Conservation (phyloP, 306 rosid genomes). For the Vigna unguiculata region DNA sequence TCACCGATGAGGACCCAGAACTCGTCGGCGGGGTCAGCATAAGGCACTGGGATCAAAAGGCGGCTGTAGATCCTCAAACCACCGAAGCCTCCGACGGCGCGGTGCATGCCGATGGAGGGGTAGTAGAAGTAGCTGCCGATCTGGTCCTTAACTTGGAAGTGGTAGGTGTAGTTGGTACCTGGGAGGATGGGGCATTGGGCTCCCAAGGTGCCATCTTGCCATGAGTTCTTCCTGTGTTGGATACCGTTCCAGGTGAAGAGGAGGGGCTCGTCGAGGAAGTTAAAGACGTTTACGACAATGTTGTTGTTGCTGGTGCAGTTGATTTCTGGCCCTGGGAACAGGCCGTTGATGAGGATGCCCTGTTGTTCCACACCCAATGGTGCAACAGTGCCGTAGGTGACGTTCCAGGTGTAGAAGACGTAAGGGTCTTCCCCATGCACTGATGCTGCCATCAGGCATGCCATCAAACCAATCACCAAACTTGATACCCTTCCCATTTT, state of each 20-base stretch:
- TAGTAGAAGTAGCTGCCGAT: slow-evolving; percentile 78
- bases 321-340: slow-evolving; percentile 82
- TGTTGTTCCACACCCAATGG: slow-evolving; percentile 78
- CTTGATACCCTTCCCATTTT: slow-evolving; percentile 33
- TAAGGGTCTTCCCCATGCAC: slow-evolving; percentile 70
- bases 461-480: slow-evolving; percentile 30
- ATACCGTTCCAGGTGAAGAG: slow-evolving; percentile 80
- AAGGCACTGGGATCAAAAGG: slow-evolving; percentile 79
- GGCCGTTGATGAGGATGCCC: slow-evolving; percentile 79
- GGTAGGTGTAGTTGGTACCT: slow-evolving; percentile 73
- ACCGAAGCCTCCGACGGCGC: slow-evolving; percentile 73
- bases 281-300: slow-evolving; percentile 69
- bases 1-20: slow-evolving; percentile 75
- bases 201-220: slow-evolving; percentile 85
- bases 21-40: slow-evolving; percentile 79
- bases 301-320: slow-evolving; percentile 83
- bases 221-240: slow-evolving; percentile 84
- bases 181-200: slow-evolving; percentile 81
- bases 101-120: slow-evolving; percentile 61
- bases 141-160: slow-evolving; percentile 89
- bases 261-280: slow-evolving; percentile 81
- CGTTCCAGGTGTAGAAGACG: slow-evolving; percentile 74
- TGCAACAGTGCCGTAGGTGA: slow-evolving; percentile 73
- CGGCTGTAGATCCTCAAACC: slow-evolving; percentile 76
- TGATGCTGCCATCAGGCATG: slow-evolving; percentile 52